Evolutionary conservation across 306 rosid genomes (phyloP), one percentile per base, ranked within the genome.

Genomic region (Castanopsis chinensis): DNA sequence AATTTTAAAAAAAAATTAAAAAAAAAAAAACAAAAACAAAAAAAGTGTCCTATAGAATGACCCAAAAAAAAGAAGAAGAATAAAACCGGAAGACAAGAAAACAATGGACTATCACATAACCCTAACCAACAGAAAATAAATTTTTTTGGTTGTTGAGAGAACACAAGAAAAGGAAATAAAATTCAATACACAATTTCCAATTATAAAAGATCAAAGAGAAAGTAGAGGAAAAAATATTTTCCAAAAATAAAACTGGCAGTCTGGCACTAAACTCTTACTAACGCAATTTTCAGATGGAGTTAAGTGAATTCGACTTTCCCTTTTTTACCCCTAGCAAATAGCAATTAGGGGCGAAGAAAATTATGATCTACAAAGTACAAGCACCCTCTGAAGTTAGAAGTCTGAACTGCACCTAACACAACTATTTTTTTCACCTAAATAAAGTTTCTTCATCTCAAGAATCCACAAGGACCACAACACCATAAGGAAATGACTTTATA

Each of bases 141-240:
- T 25, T 68, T 37, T 45, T 75, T 52, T 59, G 75, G 83, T 70
- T 84, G 59, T 78, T 33, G 5, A 53, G 76, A 83, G 82, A 83
- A 68, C 59, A 13, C 72, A 64, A 60, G 69, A 54, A 52, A 75
- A 65, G 64, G 65, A 21, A 71, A 73, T 67, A 19, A 8, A n/a
- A 67, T 19, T 19, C 33, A 32, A 19, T 30, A 67, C 52, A 19
- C 25, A 64, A 32, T 33, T 18, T 67, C 5, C 43, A 35, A 67
- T 3, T 49, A 49, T 49, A 49, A 49, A 49, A 49, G 17, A 49
- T 4, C 15, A 49, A 37, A 37, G 45, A 37, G 45, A 7, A 37
- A 37, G 45, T 37, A 37, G 11, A 7, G 45, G 7, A 37, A 37
- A 37, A 37, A 35, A 37, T 1, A 37, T 0, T 1, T 30, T 37